Evolutionary conservation across 192 early-diverging fungal genomes (phyloP).

Genomic region (Mortierella alpina): DNA sequence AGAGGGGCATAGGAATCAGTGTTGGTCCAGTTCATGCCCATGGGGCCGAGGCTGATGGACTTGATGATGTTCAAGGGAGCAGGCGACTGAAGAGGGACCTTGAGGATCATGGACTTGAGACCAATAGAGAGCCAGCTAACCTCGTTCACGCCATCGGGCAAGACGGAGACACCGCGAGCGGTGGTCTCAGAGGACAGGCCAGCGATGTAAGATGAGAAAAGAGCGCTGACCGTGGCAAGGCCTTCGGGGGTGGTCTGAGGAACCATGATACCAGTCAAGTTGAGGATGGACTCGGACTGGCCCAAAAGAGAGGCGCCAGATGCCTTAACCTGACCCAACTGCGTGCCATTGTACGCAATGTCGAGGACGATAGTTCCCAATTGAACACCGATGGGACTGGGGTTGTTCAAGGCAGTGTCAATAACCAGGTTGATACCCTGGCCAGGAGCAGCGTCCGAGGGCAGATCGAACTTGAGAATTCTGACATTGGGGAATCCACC

Average conservation of each 20-base stretch:
- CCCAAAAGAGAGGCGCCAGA: conserved; percentile 53
- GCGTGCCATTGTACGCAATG: conserved; percentile 56
- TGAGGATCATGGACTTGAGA: conserved; percentile 62
- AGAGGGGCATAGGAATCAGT: conserved; percentile 61
- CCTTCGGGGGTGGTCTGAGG: conserved; percentile 60
- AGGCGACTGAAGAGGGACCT: conserved; percentile 60
- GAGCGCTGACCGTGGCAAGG: conserved; percentile 57
- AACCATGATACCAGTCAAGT: conserved; percentile 62
- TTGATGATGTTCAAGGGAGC: conserved; percentile 61
- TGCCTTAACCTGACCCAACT: conserved; percentile 61
- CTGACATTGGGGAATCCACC: conserved; percentile 62
- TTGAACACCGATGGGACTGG: conserved; percentile 65
- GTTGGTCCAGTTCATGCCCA: conserved; percentile 64
- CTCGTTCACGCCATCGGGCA: conserved; percentile 60
- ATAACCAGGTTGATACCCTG: conserved; percentile 69
- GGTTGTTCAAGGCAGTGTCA: conserved; percentile 63
- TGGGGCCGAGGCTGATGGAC: conserved; percentile 60
- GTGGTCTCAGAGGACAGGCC: conserved; percentile 59
- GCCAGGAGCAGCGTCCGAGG: conserved; percentile 59
- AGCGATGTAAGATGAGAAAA: conserved; percentile 67
- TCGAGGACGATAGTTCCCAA: conserved; percentile 67
- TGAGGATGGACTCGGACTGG: conserved; percentile 56
- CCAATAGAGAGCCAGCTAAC: conserved; percentile 63
- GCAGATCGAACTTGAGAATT: conserved; percentile 64
- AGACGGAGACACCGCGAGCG: conserved; percentile 62